Conservation (phyloP, 352 stramenopile species). For the Pythium dissimile region DNA sequence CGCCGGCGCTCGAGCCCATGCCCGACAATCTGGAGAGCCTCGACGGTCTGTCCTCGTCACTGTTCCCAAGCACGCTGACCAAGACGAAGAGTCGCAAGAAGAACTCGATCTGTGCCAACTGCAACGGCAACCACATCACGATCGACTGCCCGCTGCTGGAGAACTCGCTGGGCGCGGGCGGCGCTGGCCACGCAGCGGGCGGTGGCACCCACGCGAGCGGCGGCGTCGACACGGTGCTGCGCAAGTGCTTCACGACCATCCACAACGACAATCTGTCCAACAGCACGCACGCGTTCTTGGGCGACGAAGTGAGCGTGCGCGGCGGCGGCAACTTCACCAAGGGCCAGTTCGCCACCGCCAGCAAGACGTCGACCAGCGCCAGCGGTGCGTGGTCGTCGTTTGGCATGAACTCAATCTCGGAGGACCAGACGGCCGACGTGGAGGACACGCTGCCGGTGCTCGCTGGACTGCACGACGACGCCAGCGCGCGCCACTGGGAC, state of each 20-base stretch:
- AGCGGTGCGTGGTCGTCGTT: slow-evolving; percentile 36
- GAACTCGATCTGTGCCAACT: slow-evolving; percentile 70
- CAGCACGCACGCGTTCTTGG: slow-evolving; percentile 80
- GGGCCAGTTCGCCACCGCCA: slow-evolving; percentile 23
- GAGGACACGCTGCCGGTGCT: slow-evolving; percentile 56
- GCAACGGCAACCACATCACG: slow-evolving; percentile 79
- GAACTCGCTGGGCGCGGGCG: slow-evolving; percentile 27
- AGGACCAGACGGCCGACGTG: slow-evolving; percentile 30
- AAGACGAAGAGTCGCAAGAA: slow-evolving; percentile 61
- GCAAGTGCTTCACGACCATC: slow-evolving; percentile 84
- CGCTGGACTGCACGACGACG: slow-evolving; percentile 24
- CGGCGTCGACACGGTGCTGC: slow-evolving; percentile 68
- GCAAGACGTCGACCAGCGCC: background rate
- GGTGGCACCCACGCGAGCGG: background rate
- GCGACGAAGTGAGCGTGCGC: slow-evolving; percentile 82
- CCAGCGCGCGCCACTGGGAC: slow-evolving; percentile 40
- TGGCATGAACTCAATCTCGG: slow-evolving; percentile 69
- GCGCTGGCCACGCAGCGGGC: background rate
- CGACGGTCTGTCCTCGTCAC: slow-evolving; percentile 18
- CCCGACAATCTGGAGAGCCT: slow-evolving; percentile 12
- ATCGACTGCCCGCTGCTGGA: slow-evolving; percentile 73
- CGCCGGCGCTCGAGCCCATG: slow-evolving; percentile 10
- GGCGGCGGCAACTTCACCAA: slow-evolving; percentile 54
- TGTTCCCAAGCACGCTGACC: slow-evolving; percentile 35
- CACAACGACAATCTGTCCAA: slow-evolving; percentile 85